These are phyloP conservation scores for Phytophthora syringae DNA, from an alignment of 352 stramenopile genomes.

Conservation along the genomic window DNA sequence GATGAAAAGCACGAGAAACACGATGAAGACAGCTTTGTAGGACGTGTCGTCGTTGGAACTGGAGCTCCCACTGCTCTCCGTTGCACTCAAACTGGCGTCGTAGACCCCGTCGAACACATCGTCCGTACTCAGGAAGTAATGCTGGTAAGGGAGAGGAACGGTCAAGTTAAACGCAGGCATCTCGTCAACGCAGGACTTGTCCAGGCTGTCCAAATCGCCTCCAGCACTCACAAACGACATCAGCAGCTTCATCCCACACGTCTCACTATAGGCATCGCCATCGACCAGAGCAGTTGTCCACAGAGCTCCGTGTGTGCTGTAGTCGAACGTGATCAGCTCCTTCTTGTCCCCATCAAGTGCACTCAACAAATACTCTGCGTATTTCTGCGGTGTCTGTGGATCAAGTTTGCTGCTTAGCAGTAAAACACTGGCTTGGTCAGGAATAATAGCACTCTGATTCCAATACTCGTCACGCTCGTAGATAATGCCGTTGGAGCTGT, in stretches of 20 bases:
- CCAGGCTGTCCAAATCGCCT: conserved; percentile 39
- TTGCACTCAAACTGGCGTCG: conserved; percentile 16
- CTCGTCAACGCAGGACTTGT: conserved; percentile 44
- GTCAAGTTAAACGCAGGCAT: conserved; percentile 39
- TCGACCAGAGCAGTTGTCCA: conserved; percentile 33
- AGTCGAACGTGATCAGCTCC: conserved; percentile 55
- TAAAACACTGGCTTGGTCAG: conserved; percentile 43
- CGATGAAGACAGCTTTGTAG: conserved; percentile 53
- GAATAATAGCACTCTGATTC: conserved; percentile 48
- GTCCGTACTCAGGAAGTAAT: conserved; percentile 36
- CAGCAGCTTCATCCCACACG: conserved; percentile 51
- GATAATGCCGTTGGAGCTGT: conserved; percentile 23
- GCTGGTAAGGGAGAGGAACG: conserved; percentile 2
- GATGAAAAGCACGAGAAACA: conserved; percentile 49
- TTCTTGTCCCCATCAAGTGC: conserved; percentile 44
- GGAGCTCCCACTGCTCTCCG: background rate
- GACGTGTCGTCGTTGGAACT: conserved; percentile 16
- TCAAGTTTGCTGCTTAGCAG: conserved; percentile 61
- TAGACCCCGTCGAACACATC: conserved; percentile 46
- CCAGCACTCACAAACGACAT: conserved; percentile 42
- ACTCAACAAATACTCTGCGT: conserved; percentile 42
- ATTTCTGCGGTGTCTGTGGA: conserved; percentile 59
- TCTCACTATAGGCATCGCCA: conserved; percentile 27
- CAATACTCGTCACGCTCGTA: conserved; percentile 63
- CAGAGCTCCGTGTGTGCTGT: conserved; percentile 42